These are phyloP conservation scores for Trypanosoma lewisi DNA, from an alignment of 208 protist species.

Conservation along the genomic window DNA sequence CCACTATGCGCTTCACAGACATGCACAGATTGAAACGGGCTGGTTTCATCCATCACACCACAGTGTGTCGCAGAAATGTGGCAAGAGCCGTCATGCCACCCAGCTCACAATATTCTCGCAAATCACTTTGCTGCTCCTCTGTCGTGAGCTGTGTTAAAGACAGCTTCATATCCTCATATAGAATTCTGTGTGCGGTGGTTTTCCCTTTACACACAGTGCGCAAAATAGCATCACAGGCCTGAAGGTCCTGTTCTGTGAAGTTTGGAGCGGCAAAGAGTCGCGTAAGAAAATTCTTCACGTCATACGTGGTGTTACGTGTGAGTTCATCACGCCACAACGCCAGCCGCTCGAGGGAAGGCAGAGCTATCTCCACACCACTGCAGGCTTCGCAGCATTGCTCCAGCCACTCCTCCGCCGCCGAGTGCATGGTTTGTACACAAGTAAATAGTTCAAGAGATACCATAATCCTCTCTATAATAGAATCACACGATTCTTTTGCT, in stretches of 20 bases:
- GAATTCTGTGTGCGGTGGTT: conserved; percentile 2
- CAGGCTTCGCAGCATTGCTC: conserved; percentile 12
- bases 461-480: not conserved
- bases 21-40: too few relatives aligned
- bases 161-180: conserved; percentile 16
- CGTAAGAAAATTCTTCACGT: conserved; percentile 5
- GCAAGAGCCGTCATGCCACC: conserved; percentile 10
- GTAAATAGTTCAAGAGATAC: conserved; percentile 14
- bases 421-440: conserved; percentile 16
- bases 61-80: not conserved
- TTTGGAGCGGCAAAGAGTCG: conserved; percentile 1
- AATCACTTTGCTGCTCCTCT: conserved; percentile 10
- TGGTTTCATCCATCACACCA: too few relatives aligned
- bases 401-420: conserved; percentile 24
- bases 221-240: conserved; percentile 11
- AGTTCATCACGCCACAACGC: conserved; percentile 16
- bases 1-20: too few relatives aligned
- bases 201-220: not conserved
- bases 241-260: conserved; percentile 1
- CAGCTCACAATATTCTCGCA: conserved; percentile 11
- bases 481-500: not conserved
- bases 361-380: not conserved
- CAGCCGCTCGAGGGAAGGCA: conserved; percentile 3
- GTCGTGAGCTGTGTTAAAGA: conserved; percentile 1
- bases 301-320: conserved; percentile 8